Evolutionary conservation across 352 stramenopile genomes (phyloP), one percentile per base, ranked within the genome.

Genomic region (Globisporangium rhizosaccharum): DNA sequence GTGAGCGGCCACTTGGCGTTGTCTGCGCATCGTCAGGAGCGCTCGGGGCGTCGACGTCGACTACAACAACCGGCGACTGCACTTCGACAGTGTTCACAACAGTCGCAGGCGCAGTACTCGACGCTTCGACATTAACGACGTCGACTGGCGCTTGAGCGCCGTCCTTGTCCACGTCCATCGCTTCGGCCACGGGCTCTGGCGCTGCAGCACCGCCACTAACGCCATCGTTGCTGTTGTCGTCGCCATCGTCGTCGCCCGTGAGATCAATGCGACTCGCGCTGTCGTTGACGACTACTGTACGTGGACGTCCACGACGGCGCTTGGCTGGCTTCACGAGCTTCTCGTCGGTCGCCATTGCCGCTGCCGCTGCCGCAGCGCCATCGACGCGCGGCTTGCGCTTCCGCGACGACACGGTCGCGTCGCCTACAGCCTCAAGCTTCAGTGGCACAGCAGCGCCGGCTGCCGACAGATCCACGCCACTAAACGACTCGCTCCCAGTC

Each of bases 351-450:
- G 25, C 53, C 10, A 26, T 23, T 7, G 56, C 41, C 15, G 41
- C 44, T 7, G 56, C 41, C 15, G 41, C 44, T 6, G 44, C 18
- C 1, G n/a, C n/a, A 20, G 17, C n/a, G 2, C 18, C 48, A 33
- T 78, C 66, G 7, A 60, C 55, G 17, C 65, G 76, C 5, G 66
- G 68, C 36, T 79, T 85, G n/a, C 72, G 66, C 23, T 82, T 82
- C n/a, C 62, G 60, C n/a, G 63, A 39, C 15, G 39, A 26, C 9
- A 41, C 53, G 6, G 41, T 15, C 20, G 14, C 41, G 15, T 18
- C 41, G 15, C 5, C 41, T 9, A 7, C 15, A 18, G 41, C 41
- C 11, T 46, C 41, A n/a, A 10, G 2, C 41, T 46, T 39, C 10
- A 39, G 33, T 12, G 33, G 33, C 33, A 39, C 33, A 12, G 10